Percentiles rank a stretch among this genome's conserved stretches.
These are phyloP conservation scores for Naematelia aurantialba DNA, from an alignment of 768 basidiomycete species.

Conservation along the genomic window DNA sequence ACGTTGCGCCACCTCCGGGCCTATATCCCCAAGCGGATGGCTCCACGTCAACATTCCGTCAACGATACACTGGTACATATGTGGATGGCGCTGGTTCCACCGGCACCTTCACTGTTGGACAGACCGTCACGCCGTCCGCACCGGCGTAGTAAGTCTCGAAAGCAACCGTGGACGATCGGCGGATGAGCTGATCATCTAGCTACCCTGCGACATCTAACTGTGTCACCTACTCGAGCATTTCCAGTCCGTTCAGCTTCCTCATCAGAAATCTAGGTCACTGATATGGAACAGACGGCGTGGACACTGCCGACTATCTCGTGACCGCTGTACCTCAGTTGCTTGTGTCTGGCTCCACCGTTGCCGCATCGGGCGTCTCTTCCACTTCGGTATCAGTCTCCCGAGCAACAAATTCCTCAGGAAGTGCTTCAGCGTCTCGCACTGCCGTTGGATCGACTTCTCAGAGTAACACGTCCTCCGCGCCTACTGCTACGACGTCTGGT, in stretches of 20 bases:
- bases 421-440: conserved; percentile 51
- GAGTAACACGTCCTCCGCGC: conserved; percentile 5
- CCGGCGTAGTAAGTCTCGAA: conserved; percentile 24
- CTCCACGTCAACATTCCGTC: conserved; percentile 47
- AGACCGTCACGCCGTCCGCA: conserved; percentile 46
- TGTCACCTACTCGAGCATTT: conserved; percentile 47
- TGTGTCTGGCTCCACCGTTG: conserved; percentile 16
- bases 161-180: background rate
- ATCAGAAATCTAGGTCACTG: background rate
- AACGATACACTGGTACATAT: conserved; percentile 50
- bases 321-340: conserved; percentile 30
- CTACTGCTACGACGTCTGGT: background rate
- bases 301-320: conserved; percentile 39
- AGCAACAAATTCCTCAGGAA: conserved; percentile 48
- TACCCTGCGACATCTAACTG: conserved; percentile 52
- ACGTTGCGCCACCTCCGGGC: conserved; percentile 52
- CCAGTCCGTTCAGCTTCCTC: conserved; percentile 14
- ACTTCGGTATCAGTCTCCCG: too few species aligned
- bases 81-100: conserved; percentile 31
- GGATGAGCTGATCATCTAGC: too few species aligned
- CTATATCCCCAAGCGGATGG: conserved; percentile 49
- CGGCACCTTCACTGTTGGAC: conserved; percentile 44
- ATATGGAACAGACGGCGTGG: conserved; percentile 30
- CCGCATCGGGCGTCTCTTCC: conserved; percentile 19
- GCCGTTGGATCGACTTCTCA: conserved; percentile 52